Evolutionary conservation across 108 stramenopile genomes (phyloP).

Genomic region (Skeletonema marinoi): DNA sequence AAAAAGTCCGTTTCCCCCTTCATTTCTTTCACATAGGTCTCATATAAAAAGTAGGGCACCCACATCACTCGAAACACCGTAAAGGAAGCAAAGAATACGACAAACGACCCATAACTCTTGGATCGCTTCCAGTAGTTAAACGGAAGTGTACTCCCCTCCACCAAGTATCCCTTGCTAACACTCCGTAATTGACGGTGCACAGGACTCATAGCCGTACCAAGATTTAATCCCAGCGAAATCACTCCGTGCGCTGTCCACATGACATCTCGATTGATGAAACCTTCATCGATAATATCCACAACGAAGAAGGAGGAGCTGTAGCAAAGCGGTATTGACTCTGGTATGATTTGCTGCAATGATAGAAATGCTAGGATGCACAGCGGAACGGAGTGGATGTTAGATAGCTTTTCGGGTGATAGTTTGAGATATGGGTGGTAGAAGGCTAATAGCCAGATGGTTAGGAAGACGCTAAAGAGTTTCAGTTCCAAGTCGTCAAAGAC

Average conservation of each 20-base stretch:
- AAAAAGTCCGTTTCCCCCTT: slow-evolving; percentile 29
- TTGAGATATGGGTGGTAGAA: slow-evolving; percentile 23
- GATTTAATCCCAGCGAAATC: slow-evolving; percentile 35
- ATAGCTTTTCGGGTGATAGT: slow-evolving; percentile 17
- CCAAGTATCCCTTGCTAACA: slow-evolving; percentile 48
- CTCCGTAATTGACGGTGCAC: slow-evolving; percentile 33
- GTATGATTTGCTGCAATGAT: slow-evolving; percentile 29
- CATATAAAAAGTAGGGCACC: slow-evolving; percentile 47
- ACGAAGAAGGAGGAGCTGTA: slow-evolving; percentile 36
- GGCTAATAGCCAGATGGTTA: slow-evolving; percentile 21
- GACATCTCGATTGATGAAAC: slow-evolving; percentile 19
- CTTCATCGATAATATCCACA: slow-evolving; percentile 31
- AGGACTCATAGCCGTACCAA: slow-evolving; percentile 17
- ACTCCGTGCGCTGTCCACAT: slow-evolving; percentile 36
- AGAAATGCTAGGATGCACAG: slow-evolving; percentile 21
- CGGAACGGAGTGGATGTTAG: slow-evolving; percentile 34
- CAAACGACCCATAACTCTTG: slow-evolving; percentile 21
- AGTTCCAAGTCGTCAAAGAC: not conserved
- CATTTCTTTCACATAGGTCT: slow-evolving; percentile 26
- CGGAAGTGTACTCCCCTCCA: slow-evolving; percentile 40
- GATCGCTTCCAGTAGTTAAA: slow-evolving; percentile 46
- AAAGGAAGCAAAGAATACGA: slow-evolving; percentile 38
- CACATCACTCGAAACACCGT: slow-evolving; percentile 40
- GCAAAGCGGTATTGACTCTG: slow-evolving; percentile 35
- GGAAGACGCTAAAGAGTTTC: slow-evolving; percentile 14